These are phyloP conservation scores for Yamadazyma pseudoaaseri DNA, from an alignment of 1,139 yeast genomes.

Conservation along the genomic window DNA sequence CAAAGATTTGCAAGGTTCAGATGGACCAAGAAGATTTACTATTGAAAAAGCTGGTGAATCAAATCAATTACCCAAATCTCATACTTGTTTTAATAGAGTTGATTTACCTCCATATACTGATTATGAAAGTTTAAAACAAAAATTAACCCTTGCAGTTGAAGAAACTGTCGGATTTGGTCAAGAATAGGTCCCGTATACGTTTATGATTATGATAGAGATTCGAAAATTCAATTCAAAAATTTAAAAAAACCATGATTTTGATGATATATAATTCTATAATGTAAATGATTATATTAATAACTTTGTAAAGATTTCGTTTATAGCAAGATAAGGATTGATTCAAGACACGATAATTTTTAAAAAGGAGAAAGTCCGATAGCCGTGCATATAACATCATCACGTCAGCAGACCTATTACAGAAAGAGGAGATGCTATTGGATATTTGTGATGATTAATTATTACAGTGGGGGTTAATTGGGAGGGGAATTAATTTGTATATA, in stretches of 20 bases:
- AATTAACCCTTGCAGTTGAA: conserved; percentile 83
- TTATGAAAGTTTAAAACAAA: conserved; percentile 73
- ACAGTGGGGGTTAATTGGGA: not conserved
- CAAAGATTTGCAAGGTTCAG: conserved; percentile 97
- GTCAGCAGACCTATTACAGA: not conserved
- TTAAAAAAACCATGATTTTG: not conserved
- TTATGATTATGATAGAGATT: not conserved
- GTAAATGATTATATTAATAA: too few relatives aligned
- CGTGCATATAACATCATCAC: too few relatives aligned
- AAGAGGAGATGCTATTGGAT: not conserved
- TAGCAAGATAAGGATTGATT: too few relatives aligned
- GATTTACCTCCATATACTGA: conserved; percentile 84
- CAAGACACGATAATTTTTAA: too few relatives aligned
- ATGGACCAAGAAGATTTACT: conserved; percentile 97
- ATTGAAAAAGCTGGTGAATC: conserved; percentile 97
- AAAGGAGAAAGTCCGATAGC: too few relatives aligned
- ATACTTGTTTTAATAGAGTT: conserved; percentile 92
- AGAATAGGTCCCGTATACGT: conserved; percentile 54
- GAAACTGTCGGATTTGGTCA: conserved; percentile 97
- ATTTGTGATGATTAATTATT: not conserved
- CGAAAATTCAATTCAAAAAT: too few relatives aligned
- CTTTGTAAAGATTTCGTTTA: too few relatives aligned
- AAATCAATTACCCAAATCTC: conserved; percentile 92
- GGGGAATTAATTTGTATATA: too few relatives aligned
- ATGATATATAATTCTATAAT: not conserved